Conservation (phyloP, 1,139 yeast species). For the Yamadazyma jaroonii region DNA sequence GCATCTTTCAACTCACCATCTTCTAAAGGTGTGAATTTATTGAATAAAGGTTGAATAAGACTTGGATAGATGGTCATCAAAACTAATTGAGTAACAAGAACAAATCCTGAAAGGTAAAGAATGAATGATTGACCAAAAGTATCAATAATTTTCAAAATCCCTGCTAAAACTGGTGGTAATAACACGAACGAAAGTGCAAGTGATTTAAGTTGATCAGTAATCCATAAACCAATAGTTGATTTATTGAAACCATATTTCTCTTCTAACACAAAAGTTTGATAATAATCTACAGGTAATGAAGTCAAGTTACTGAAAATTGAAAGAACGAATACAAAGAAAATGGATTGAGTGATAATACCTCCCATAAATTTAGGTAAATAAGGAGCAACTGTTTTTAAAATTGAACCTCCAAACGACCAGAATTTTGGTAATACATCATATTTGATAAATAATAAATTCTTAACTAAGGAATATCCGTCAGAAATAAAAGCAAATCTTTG, state of each 20-base stretch:
- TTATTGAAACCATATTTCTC: conserved; percentile 93
- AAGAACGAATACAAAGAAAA: conserved; percentile 52
- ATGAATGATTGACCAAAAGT: conserved; percentile 78
- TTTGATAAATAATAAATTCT: conserved; percentile 58
- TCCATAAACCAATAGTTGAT: conserved; percentile 67
- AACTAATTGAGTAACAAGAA: conserved; percentile 68
- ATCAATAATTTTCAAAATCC: conserved; percentile 76
- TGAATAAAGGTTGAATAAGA: conserved; percentile 86
- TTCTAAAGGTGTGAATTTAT: conserved; percentile 84
- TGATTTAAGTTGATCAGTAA: conserved; percentile 66
- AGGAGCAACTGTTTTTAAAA: conserved; percentile 30
- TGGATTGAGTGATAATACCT: conserved; percentile 65
- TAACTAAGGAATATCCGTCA: conserved; percentile 48
- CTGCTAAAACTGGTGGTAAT: conserved; percentile 73
- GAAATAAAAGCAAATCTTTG: conserved; percentile 64
- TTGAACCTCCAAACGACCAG: conserved; percentile 55
- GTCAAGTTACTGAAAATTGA: conserved; percentile 49
- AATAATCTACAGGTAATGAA: conserved; percentile 68
- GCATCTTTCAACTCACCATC: conserved; percentile 84
- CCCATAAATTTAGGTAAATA: conserved; percentile 44
- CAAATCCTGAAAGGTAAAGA: conserved; percentile 70
- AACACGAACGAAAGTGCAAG: conserved; percentile 51
- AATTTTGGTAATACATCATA: conserved; percentile 65
- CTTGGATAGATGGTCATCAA: conserved; percentile 76
- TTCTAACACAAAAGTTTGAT: conserved; percentile 82